Evolutionary conservation across 2,329 filamentous ascomycete genomes (phyloP).

Genomic region (Fusarium sambucinum): DNA sequence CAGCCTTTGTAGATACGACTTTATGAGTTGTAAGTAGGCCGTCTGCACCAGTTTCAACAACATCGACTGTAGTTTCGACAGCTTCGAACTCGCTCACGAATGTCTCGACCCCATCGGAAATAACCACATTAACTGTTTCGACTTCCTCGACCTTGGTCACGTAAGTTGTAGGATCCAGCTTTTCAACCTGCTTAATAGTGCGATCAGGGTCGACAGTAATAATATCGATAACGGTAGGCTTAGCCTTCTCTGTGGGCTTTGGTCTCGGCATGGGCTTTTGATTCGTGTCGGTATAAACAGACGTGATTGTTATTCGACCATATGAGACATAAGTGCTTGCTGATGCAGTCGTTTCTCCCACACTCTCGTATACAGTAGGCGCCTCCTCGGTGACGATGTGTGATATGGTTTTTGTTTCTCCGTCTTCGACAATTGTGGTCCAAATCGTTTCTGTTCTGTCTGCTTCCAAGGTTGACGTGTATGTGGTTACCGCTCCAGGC

Average conservation of each 20-base stretch:
- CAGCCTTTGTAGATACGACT: conserved; percentile 28
- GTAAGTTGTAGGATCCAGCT: conserved; percentile 39
- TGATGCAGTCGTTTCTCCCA: conserved; percentile 42
- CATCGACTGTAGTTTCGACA: conserved; percentile 26
- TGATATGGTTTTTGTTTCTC: conserved; percentile 24
- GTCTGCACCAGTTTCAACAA: conserved; percentile 26
- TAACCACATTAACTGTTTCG: conserved; percentile 35
- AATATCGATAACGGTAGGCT: conserved; percentile 40
- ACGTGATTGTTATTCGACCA: conserved; percentile 44
- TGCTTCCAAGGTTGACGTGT: conserved; percentile 12
- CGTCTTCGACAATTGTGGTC: conserved; percentile 26
- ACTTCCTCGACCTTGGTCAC: conserved; percentile 37
- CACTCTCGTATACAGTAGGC: conserved; percentile 24
- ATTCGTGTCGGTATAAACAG: conserved; percentile 36
- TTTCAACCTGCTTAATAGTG: conserved; percentile 43
- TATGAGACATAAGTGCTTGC: conserved; percentile 44
- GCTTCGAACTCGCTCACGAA: conserved; percentile 30
- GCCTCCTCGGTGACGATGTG: conserved; percentile 21
- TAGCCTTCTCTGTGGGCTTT: conserved; percentile 30
- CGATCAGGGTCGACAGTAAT: conserved; percentile 38
- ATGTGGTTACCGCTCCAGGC: conserved; percentile 15
- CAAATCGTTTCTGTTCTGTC: conserved; percentile 20
- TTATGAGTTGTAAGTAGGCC: conserved; percentile 31
- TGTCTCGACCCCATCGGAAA: conserved; percentile 25
- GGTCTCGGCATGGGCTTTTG: conserved; percentile 18